Percentiles rank a stretch among this genome's conserved stretches.
These are phyloP conservation scores for Salix koriyanagi DNA, from an alignment of 345 rosid species.

Conservation along the genomic window DNA sequence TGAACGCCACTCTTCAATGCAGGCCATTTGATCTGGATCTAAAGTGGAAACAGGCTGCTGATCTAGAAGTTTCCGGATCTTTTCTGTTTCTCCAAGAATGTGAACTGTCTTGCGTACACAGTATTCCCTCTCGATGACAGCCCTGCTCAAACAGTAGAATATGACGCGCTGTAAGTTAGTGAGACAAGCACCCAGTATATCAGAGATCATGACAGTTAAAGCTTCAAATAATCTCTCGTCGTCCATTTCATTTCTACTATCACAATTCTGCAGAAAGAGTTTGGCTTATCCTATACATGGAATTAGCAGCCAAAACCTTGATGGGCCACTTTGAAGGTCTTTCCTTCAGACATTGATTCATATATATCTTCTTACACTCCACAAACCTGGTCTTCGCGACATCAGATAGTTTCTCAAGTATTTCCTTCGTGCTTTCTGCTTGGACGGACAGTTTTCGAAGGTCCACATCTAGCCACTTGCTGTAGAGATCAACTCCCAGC, in stretches of 20 bases:
- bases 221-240: conserved; percentile 39
- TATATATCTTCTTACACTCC: conserved; percentile 36
- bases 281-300: conserved; percentile 70
- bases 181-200: conserved; percentile 72
- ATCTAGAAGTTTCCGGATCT: conserved; percentile 49
- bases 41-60: conserved; percentile 33
- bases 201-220: conserved; percentile 47
- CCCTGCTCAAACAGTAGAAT: conserved; percentile 47
- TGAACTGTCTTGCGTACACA: conserved; percentile 47
- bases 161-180: conserved; percentile 53
- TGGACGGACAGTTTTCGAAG: conserved; percentile 46
- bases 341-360: conserved; percentile 34
- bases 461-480: conserved; percentile 64
- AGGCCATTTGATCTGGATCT: conserved; percentile 40
- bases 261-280: conserved; percentile 43
- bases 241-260: conserved; percentile 22
- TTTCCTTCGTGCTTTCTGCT: conserved; percentile 39
- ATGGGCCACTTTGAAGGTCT: conserved; percentile 67
- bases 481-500: conserved; percentile 62
- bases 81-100: conserved; percentile 59
- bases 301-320: conserved; percentile 63
- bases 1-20: conserved; percentile 64
- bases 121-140: conserved; percentile 53
- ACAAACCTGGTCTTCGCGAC: conserved; percentile 42
- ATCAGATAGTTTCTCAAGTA: conserved; percentile 47